Evolutionary conservation across 495 filamentous ascomycete species (phyloP).

Genomic region (Hyaloscypha variabilis): DNA sequence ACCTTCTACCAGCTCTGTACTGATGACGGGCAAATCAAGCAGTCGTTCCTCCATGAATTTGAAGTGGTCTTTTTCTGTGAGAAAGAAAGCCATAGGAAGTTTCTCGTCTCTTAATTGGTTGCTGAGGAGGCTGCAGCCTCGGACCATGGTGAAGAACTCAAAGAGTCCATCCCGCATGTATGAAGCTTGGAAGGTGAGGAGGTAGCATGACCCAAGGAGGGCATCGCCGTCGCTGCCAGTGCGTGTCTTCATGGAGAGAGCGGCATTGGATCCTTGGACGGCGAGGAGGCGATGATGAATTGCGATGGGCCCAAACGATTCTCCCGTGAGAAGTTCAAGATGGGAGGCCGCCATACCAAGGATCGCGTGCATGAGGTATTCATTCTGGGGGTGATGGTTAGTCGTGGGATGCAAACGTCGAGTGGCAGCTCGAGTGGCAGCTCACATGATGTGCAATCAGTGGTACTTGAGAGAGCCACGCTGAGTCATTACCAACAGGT

Average conservation of each 20-base stretch:
- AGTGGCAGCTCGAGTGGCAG: too few relatives aligned
- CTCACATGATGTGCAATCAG: conserved; percentile 29
- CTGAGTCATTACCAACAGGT: conserved; percentile 25
- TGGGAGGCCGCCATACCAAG: conserved; percentile 28
- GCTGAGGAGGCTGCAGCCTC: conserved; percentile 23
- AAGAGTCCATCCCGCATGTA: conserved; percentile 28
- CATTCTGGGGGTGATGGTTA: conserved; percentile 18
- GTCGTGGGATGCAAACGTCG: not conserved
- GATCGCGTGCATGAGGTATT: conserved; percentile 32
- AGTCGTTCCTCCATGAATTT: conserved; percentile 21
- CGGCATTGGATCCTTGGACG: conserved; percentile 25
- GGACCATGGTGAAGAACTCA: conserved; percentile 27
- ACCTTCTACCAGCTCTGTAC: conserved; percentile 16
- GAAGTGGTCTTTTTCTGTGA: conserved; percentile 21
- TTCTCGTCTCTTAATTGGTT: conserved; percentile 18
- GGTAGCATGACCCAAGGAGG: conserved; percentile 25
- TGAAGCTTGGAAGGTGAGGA: conserved; percentile 29
- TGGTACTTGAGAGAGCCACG: conserved; percentile 27
- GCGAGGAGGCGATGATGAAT: conserved; percentile 27
- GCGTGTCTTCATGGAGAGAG: conserved; percentile 12
- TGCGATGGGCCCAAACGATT: conserved; percentile 4
- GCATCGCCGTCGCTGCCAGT: conserved; percentile 26
- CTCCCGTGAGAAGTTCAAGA: conserved; percentile 17
- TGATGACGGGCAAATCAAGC: conserved; percentile 23
- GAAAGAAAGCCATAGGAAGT: conserved; percentile 19